Evolutionary conservation across 768 basidiomycete genomes (phyloP).

Genomic region (Trametes cingulata): DNA sequence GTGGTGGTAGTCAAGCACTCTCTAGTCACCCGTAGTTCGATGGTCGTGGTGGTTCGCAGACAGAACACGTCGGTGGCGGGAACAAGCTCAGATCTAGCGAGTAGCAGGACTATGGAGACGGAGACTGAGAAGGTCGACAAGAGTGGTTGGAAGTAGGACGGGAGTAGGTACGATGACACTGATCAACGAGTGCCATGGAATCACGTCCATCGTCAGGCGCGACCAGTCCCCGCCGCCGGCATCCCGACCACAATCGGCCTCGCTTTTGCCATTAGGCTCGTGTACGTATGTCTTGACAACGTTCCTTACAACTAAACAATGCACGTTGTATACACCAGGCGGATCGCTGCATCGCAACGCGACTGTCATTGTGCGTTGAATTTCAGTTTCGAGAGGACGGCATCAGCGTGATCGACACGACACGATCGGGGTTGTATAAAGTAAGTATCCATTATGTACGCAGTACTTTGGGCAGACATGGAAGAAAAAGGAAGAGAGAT

Average conservation of each 20-base stretch:
- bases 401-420: neutral
- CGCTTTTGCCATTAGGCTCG: neutral
- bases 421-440: neutral
- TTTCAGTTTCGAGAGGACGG: neutral
- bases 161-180: neutral
- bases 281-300: neutral
- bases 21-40: too few species aligned
- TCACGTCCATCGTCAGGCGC: neutral
- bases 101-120: neutral
- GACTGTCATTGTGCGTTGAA: neutral
- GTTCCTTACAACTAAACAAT: neutral
- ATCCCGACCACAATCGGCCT: neutral
- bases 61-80: too few species aligned
- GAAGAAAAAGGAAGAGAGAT: neutral
- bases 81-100: neutral
- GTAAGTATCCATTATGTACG: conserved; percentile 19
- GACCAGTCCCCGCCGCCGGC: neutral
- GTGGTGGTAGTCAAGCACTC: too few species aligned
- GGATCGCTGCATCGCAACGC: neutral
- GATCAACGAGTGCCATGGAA: conserved; percentile 5
- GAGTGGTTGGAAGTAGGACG: neutral
- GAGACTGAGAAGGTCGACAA: neutral
- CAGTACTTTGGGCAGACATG: conserved; percentile 9
- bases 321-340: neutral
- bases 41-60: too few species aligned